Percentiles rank a stretch among this genome's conserved stretches.
Evolutionary conservation across 2,329 filamentous ascomycete species (phyloP).

Genomic region (Nemania abortiva): DNA sequence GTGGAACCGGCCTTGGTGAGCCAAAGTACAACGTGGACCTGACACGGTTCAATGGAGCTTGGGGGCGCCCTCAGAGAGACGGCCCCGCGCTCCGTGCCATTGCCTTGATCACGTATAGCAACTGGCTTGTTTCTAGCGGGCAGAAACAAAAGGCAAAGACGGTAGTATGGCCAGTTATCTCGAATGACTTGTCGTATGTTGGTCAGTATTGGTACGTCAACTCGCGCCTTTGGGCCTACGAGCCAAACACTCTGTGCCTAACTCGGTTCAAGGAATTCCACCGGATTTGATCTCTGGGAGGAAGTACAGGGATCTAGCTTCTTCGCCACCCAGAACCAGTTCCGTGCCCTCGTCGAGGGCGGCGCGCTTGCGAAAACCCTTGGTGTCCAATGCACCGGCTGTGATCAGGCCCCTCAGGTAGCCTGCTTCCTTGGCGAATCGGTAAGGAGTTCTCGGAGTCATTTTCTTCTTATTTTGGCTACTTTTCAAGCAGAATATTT

Average conservation of each 20-base stretch:
- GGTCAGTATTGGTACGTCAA: constrained; percentile 60
- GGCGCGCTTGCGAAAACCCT: constrained; percentile 63
- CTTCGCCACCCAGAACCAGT: constrained; percentile 68
- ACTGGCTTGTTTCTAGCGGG: constrained; percentile 62
- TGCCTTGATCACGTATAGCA: constrained; percentile 65
- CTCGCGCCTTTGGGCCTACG: neutral
- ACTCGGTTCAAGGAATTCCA: constrained; percentile 57
- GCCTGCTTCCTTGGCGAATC: constrained; percentile 64
- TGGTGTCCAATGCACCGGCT: constrained; percentile 62
- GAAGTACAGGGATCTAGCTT: constrained; percentile 69
- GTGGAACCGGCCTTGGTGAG: constrained; percentile 64
- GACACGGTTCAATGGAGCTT: constrained; percentile 62
- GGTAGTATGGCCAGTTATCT: constrained; percentile 66
- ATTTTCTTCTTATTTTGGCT: no score
- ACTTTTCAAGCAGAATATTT: no score
- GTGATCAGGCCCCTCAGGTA: constrained; percentile 63
- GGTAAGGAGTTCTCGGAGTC: no score
- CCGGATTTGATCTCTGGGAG: constrained; percentile 72
- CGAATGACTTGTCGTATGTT: constrained; percentile 69
- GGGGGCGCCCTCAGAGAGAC: constrained; percentile 71
- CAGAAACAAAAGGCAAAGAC: constrained; percentile 55
- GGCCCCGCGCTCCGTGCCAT: constrained; percentile 70
- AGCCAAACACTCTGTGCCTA: neutral
- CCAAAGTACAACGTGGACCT: constrained; percentile 67
- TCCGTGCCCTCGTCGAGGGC: constrained; percentile 64